phyloP scores from a whole-genome alignment of 2,329 filamentous ascomycete genomes.

The Sclerotinia subarctica region DNA sequence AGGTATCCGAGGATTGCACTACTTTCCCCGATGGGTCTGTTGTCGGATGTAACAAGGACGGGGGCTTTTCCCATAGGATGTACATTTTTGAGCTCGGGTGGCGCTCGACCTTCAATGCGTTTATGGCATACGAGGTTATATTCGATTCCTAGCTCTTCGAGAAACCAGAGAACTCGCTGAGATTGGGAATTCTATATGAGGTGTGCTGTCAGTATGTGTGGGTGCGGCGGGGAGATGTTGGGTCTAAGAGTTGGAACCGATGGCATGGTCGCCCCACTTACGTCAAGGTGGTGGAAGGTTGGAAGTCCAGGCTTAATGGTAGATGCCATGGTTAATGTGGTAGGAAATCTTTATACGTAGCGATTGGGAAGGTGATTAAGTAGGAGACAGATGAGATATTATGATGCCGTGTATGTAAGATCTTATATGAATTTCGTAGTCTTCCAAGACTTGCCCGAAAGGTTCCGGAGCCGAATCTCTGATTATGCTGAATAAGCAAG shows the following conservation, averaged over 20 bases:
- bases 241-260: background rate
- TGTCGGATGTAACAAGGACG: conserved; percentile 49
- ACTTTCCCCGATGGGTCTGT: conserved; percentile 34
- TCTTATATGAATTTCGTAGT: background rate
- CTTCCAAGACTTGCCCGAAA: background rate
- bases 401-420: background rate
- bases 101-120: conserved; percentile 51
- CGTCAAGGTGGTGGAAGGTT: conserved; percentile 35
- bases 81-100: conserved; percentile 64
- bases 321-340: background rate
- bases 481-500: no score
- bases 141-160: conserved; percentile 66
- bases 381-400: background rate
- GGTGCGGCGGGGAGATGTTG: background rate
- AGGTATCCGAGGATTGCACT: conserved; percentile 38
- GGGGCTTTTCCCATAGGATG: conserved; percentile 86
- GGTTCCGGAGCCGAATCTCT: background rate
- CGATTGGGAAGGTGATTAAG: background rate
- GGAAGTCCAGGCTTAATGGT: conserved; percentile 19
- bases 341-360: background rate
- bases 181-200: conserved; percentile 57
- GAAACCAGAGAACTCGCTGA: conserved; percentile 65
- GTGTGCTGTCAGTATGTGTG: background rate
- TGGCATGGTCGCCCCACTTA: conserved; percentile 18
- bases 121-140: conserved; percentile 72